Evolutionary conservation across 2,329 filamentous ascomycete genomes (phyloP).

Genomic region (Calonectria leucothoes): DNA sequence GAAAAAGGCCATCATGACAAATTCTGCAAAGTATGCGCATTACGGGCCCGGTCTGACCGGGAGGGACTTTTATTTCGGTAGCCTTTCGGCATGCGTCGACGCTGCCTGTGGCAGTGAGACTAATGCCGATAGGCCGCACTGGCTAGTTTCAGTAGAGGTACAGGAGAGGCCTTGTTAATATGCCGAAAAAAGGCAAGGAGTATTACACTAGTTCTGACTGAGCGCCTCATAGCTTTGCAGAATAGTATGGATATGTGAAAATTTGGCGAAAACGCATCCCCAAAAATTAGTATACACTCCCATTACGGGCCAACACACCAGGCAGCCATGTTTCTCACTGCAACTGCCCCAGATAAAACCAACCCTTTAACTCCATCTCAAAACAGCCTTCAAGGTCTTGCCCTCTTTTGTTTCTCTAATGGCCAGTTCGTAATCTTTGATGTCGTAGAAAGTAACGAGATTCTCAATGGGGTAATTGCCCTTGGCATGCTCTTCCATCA

Average conservation of each 20-base stretch:
- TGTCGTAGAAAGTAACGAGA: slow-evolving; percentile 14
- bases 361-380: slow-evolving; percentile 39
- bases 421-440: slow-evolving; percentile 14
- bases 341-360: background rate
- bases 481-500: slow-evolving; percentile 17
- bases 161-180: background rate
- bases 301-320: background rate
- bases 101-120: background rate
- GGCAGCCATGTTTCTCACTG: background rate
- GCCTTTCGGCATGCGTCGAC: background rate
- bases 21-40: slow-evolving; percentile 12
- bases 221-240: no score
- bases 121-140: background rate
- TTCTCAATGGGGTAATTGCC: slow-evolving; percentile 17
- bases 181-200: no score
- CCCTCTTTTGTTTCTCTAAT: slow-evolving; percentile 15
- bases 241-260: background rate
- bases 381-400: slow-evolving; percentile 16
- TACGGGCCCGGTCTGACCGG: slow-evolving; percentile 7
- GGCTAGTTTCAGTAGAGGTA: background rate
- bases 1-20: background rate
- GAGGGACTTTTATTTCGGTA: background rate
- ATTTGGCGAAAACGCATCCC: background rate
- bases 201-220: no score
- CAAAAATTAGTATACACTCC: background rate